Evolutionary conservation across 1,284 basidiomycete species (phyloP), one percentile per base, ranked within the genome.

Genomic region (Inonotus obliquus): DNA sequence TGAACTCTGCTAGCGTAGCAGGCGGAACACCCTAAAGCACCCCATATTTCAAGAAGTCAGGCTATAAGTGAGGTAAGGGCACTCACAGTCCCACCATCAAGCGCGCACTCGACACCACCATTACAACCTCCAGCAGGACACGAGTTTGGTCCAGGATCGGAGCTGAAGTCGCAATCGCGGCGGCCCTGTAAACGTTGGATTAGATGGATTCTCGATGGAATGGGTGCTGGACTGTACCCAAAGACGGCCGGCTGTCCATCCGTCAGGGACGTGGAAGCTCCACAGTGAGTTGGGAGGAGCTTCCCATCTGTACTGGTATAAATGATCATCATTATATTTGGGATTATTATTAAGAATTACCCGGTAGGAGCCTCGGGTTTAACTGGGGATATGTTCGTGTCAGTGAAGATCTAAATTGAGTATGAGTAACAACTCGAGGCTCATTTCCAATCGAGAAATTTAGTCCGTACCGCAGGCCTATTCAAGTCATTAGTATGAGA

Each of bases 1-100:
- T 86, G 70, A 77, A 86, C 66, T 86, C 83, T 4, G 83, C 84
- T 19, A 86, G 72, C 13, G 79, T 78, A 4, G 80, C 84, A 56
- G 85, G 85, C 35, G 85, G 83, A 10, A 85, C 79, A 64, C 85
- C 82, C 79, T 74, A 11, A 59, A 55, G 35, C 35, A 37, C 4
- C 4, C 32, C 32, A 56, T 2, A 11, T 1, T 44, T 14, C 4
- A 14, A 21, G 19, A 21, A n/a, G n/a, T 7, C 41, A 6, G 11
- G 17, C 7, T 44, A 6, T 44, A 21, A 2, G 17, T 27, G 32
- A 10, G 14, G 21, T 6, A n/a, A 13, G n/a, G 14, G 3, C 21
- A 32, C 62, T 38, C 51, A 62, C 61, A 14, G 61, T 62, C 9
- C 61, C 61, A 9, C 1, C 45, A 19, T 17, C 61, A 2, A 69